Percentiles rank a stretch among this genome's conserved stretches.
Conservation (phyloP, 257 asterid species). For the Voacanga thouarsii region DNA sequence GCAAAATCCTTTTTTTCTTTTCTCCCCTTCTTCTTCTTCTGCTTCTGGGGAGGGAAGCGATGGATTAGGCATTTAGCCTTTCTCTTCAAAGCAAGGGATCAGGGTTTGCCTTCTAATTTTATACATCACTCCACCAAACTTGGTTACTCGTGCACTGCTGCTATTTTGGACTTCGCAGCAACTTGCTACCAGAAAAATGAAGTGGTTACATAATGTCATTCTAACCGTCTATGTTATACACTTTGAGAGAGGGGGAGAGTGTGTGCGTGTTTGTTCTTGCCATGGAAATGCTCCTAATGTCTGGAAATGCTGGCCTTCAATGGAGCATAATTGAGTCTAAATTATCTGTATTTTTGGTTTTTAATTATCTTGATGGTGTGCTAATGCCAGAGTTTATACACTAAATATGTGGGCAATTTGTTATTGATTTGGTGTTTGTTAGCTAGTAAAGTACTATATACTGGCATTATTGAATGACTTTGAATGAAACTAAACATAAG, state of each 20-base stretch:
- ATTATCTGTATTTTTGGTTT: background rate
- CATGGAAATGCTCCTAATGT: background rate
- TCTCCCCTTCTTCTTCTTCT: too few relatives aligned
- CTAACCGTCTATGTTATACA: background rate
- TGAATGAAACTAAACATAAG: background rate
- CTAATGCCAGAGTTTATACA: background rate
- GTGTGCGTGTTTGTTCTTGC: too few relatives aligned
- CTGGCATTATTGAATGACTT: background rate
- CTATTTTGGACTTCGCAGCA: conserved; percentile 2
- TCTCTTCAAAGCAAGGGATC: conserved; percentile 2
- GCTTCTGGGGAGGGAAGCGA: background rate
- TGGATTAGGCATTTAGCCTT: background rate
- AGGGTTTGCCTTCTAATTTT: background rate
- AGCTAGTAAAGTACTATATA: background rate
- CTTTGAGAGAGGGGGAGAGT: background rate
- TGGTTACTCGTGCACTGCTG: background rate
- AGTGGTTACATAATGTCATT: background rate
- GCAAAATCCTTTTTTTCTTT: too few relatives aligned
- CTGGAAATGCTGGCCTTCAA: background rate
- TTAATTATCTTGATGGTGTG: background rate
- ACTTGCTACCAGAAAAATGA: background rate
- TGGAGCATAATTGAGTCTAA: background rate
- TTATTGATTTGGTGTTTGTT: background rate
- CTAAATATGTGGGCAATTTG: background rate
- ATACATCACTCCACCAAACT: background rate